Evolutionary conservation across 2,329 filamentous ascomycete genomes (phyloP).

Genomic region (Fusarium sp.): DNA sequence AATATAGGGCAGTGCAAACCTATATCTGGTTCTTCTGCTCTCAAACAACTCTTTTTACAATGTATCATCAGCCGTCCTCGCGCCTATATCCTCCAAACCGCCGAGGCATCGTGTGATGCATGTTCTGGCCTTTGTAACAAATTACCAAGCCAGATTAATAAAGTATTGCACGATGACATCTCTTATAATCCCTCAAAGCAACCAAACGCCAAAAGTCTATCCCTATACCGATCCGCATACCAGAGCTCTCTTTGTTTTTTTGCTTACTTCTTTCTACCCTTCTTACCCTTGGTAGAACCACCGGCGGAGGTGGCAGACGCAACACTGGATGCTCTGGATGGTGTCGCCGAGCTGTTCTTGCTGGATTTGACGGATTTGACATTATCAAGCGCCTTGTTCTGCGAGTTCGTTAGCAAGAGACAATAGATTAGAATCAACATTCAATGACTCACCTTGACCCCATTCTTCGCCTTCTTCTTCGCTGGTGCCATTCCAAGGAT

Average conservation of each 20-base stretch:
- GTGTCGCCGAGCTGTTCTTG: constrained; percentile 80
- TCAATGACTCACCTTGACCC: constrained; percentile 76
- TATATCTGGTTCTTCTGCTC: constrained; percentile 41
- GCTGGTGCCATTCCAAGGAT: constrained; percentile 83
- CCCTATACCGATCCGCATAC: constrained; percentile 27
- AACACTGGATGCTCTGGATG: constrained; percentile 89
- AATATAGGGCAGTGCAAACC: constrained; percentile 31
- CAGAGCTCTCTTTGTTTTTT: constrained; percentile 11
- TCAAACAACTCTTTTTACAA: constrained; percentile 34
- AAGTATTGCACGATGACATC: constrained; percentile 33
- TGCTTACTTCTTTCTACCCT: constrained; percentile 51
- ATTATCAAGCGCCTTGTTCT: constrained; percentile 95
- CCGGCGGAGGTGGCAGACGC: constrained; percentile 74
- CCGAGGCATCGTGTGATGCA: constrained; percentile 32
- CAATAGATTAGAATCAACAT: not conserved
- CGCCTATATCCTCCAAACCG: constrained; percentile 22
- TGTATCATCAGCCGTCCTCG: constrained; percentile 16
- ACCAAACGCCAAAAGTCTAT: constrained; percentile 46
- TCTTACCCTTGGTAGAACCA: constrained; percentile 65
- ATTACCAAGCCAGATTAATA: constrained; percentile 27
- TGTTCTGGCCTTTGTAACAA: constrained; percentile 27
- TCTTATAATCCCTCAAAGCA: constrained; percentile 34
- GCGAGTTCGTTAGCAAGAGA: constrained; percentile 37
- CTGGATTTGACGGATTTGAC: constrained; percentile 87
- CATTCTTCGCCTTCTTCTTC: constrained; percentile 94